phyloP scores from a whole-genome alignment of 23 red algal species.

The Rhodosorus marinus region DNA sequence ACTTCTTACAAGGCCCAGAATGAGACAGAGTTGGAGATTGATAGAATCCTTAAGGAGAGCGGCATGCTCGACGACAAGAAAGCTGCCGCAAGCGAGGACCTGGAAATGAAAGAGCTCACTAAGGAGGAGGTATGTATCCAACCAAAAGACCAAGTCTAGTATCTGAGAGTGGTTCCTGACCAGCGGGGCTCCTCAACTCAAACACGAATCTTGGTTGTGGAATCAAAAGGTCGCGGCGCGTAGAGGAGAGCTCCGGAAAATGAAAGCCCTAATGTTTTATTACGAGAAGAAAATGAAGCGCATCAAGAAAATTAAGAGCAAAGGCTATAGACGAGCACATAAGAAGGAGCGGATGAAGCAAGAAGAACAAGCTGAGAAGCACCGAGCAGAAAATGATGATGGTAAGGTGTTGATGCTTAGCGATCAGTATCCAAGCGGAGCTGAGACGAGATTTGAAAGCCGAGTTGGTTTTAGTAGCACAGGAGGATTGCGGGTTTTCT shows the following conservation, averaged over 20 bases:
- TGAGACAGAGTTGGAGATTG: background rate
- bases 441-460: no score
- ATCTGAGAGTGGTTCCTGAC: no score
- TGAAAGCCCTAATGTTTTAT: constrained; percentile 45
- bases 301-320: constrained; percentile 50
- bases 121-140: background rate
- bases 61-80: background rate
- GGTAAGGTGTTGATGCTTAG: constrained; percentile 2
- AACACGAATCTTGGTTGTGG: no score
- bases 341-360: constrained; percentile 6
- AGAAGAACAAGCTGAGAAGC: constrained; percentile 2
- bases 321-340: constrained; percentile 27
- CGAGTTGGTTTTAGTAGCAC: no score
- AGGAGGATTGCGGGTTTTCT: no score
- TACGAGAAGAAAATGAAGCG: constrained; percentile 62
- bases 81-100: background rate
- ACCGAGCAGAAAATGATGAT: constrained; percentile 4
- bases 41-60: background rate
- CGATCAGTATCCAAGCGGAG: no score
- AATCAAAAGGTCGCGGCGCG: constrained; percentile 22
- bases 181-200: no score
- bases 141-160: no score
- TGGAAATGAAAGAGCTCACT: background rate
- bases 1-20: background rate
- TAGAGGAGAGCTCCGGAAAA: constrained; percentile 20